Base-by-base conservation (phyloP, 306 rosid genomes). In the Citrullus amarus region DNA sequence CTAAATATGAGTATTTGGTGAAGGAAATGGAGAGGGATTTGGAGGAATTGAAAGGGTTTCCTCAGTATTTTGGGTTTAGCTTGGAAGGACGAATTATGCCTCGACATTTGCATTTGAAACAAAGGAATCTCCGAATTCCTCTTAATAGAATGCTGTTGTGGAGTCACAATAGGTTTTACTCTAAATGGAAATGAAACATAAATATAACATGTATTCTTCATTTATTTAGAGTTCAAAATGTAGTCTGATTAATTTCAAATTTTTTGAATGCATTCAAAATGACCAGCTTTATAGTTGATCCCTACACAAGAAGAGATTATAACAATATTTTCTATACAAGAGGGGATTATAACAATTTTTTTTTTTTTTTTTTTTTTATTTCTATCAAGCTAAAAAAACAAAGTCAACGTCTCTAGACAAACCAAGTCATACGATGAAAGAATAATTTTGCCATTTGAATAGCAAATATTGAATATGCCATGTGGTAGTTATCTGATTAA, bases 1-100 rank as follows among this genome's bases (percentile, higher is more conserved):
- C 96, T 0, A 95, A 92, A 70, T 82, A 43, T 15, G 88, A 83
- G 84, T 91, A 87, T 75, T 73, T 90, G 83, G 86, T 89, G 74
- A 60, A 79, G 67, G 93, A 89, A 20, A 95, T 95, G 97, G 84
- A 86, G 78, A 86, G 92, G 39, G 89, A 83, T 4, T 61, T 91
- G 81, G 88, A 89, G 18, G 97, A 95, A 76, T 75, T 92, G 88
- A 92, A 82, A 73, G 32, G 1, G 77, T 92, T 95, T 55, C 97
- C 97, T 4, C 92, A 88, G 86, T 89, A 88, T 74, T 95, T 95
- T 70, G 97, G 87, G 17, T 95, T 92, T 51, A 92, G 96, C 51
- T 83, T 91, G 87, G 89, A 86, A 80, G 86, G 83, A 54, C 82
- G 90, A 76, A 91, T 95, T 36, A 82, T 13, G 58, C 97, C 96